These are phyloP conservation scores for Penium margaritaceum DNA, from an alignment of 139 green algal genomes.

Conservation along the genomic window DNA sequence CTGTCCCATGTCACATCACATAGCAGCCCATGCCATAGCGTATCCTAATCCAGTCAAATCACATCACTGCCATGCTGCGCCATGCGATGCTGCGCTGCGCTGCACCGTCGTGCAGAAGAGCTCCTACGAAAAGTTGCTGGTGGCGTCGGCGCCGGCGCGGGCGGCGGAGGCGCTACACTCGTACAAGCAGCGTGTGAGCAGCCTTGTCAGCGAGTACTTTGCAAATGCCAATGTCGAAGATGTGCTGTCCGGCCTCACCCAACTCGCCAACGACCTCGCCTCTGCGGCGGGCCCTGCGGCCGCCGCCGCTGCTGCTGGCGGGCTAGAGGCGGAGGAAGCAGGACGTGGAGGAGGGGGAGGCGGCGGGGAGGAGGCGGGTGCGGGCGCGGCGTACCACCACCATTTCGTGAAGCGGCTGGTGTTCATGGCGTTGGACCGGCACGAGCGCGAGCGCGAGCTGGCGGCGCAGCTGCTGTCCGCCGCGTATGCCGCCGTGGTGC, in stretches of 20 bases:
- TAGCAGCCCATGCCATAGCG: no score
- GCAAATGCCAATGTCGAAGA: neutral
- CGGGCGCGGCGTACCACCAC: slow-evolving; percentile 52
- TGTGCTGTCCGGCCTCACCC: neutral
- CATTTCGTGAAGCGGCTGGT: slow-evolving; percentile 87
- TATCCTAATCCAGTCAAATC: no score
- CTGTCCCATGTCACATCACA: no score
- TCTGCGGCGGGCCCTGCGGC: slow-evolving; percentile 15
- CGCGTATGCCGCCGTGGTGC: slow-evolving; percentile 70
- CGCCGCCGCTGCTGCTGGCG: slow-evolving; percentile 12
- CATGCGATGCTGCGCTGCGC: no score
- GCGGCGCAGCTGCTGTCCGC: slow-evolving; percentile 65
- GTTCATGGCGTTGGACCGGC: slow-evolving; percentile 63
- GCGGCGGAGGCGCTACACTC: slow-evolving; percentile 22
- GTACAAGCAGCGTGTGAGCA: slow-evolving; percentile 2
- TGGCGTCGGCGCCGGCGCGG: no score
- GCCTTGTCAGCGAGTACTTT: neutral
- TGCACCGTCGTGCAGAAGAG: no score
- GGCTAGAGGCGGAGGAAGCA: slow-evolving; percentile 62
- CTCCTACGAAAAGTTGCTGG: no score
- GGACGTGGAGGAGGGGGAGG: slow-evolving; percentile 28
- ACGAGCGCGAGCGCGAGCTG: slow-evolving; percentile 87
- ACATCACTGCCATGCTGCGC: no score
- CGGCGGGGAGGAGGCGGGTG: no score
- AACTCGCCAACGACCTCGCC: slow-evolving; percentile 12